Conservation (phyloP, 495 filamentous ascomycete species). For the Pseudomonodictys pantanalensis region DNA sequence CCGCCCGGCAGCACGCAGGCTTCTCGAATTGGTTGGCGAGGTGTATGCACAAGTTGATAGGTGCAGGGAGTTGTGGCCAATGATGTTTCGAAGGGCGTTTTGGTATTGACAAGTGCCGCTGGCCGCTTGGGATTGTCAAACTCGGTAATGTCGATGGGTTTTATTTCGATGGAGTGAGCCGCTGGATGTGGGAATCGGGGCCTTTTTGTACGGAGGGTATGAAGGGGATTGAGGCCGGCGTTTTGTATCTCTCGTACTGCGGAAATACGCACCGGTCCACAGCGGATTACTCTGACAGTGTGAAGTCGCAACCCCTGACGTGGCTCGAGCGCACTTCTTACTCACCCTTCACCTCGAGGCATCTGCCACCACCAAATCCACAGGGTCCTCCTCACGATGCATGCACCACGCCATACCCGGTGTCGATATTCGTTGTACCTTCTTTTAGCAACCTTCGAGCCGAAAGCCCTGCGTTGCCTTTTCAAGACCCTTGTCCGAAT, state of each 20-base stretch:
- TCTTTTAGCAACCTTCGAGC: neutral
- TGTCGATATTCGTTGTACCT: slow-evolving; percentile 1
- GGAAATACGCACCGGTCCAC: neutral
- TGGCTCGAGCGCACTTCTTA: slow-evolving; percentile 4
- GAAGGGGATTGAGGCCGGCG: neutral
- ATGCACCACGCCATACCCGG: slow-evolving; percentile 8
- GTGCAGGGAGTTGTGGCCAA: neutral
- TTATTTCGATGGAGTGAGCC: too few species aligned
- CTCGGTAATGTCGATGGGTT: neutral
- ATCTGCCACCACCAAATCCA: too few species aligned
- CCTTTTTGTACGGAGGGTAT: too few species aligned
- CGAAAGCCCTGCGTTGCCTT: neutral
- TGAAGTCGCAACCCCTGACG: neutral
- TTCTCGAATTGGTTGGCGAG: neutral
- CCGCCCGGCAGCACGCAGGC: slow-evolving; percentile 1
- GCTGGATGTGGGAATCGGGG: too few species aligned
- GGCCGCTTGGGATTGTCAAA: neutral
- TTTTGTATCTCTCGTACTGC: too few species aligned
- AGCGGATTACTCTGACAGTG: neutral
- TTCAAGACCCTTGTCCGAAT: neutral
- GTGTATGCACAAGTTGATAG: neutral
- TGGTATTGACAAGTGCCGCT: slow-evolving; percentile 2
- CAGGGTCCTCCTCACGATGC: neutral
- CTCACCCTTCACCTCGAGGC: too few species aligned
- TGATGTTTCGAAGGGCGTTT: neutral